phyloP scores from a whole-genome alignment of 805 yeast species.

The Monosporozyma siamensis region DNA sequence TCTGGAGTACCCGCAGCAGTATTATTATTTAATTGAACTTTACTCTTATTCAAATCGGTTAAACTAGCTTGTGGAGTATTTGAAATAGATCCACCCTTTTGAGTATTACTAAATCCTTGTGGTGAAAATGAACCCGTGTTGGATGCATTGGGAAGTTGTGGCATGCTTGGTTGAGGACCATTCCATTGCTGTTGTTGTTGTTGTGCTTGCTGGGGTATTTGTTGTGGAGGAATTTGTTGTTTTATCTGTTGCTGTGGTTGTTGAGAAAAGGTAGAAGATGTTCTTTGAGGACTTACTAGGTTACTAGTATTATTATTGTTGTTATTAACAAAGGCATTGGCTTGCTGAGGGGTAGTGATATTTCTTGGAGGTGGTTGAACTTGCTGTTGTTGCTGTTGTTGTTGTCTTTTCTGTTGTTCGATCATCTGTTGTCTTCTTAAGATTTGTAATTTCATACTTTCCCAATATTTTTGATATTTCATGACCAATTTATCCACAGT shows the following conservation, averaged over 20 bases:
- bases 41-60: slow-evolving; percentile 4
- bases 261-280: slow-evolving; percentile 6
- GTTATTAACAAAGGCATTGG: background rate
- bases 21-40: background rate
- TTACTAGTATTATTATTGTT: slow-evolving; percentile 6
- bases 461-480: slow-evolving; percentile 68
- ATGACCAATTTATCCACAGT: slow-evolving; percentile 58
- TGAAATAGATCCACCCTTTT: background rate
- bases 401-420: slow-evolving; percentile 26
- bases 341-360: slow-evolving; percentile 3
- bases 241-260: slow-evolving; percentile 20
- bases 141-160: background rate
- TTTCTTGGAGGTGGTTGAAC: background rate
- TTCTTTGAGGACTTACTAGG: slow-evolving; percentile 14
- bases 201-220: too few species aligned
- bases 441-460: slow-evolving; percentile 60
- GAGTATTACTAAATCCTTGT: background rate
- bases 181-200: slow-evolving; percentile 1
- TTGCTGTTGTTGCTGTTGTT: slow-evolving; percentile 5
- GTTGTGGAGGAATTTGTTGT: slow-evolving; percentile 17
- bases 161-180: background rate
- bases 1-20: background rate
- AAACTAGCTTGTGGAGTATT: slow-evolving; percentile 3
- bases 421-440: slow-evolving; percentile 32
- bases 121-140: background rate